Conservation (phyloP, 2,329 filamentous ascomycete genomes). For the Xylaria sp. region DNA sequence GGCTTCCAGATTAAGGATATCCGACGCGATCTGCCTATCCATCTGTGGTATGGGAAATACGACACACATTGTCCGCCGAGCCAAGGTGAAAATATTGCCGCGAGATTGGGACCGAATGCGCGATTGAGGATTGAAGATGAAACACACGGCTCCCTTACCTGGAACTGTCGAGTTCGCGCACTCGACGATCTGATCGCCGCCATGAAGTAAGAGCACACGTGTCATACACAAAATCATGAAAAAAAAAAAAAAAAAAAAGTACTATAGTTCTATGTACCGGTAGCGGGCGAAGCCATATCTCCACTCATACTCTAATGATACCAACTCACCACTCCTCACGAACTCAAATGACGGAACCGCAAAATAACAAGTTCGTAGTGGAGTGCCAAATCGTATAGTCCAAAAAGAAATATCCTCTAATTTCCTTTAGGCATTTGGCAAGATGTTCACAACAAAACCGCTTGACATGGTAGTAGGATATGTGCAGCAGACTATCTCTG, state of each 20-base stretch:
- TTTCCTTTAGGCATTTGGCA: background rate
- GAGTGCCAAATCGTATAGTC: too few relatives aligned
- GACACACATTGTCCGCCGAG: constrained; percentile 2
- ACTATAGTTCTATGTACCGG: constrained; percentile 7
- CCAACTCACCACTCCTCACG: background rate
- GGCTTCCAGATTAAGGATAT: constrained; percentile 24
- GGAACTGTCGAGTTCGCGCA: constrained; percentile 24
- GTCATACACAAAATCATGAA: too few relatives aligned
- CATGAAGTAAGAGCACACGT: background rate
- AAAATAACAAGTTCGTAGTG: too few relatives aligned
- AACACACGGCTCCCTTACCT: constrained; percentile 20
- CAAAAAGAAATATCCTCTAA: background rate
- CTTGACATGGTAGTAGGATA: too few relatives aligned
- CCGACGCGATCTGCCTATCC: constrained; percentile 15
- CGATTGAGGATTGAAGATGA: constrained; percentile 22
- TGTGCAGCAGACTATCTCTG: too few relatives aligned
- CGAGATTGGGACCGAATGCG: constrained; percentile 14
- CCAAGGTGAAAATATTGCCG: constrained; percentile 17
- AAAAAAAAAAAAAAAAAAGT: too few relatives aligned
- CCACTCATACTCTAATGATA: constrained; percentile 14
- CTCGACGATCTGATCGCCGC: constrained; percentile 19
- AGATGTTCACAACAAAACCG: background rate
- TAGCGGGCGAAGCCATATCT: constrained; percentile 7
- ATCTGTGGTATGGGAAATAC: constrained; percentile 19
- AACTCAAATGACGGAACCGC: too few relatives aligned